These are phyloP conservation scores for Starmerella stellata DNA, from an alignment of 805 yeast genomes.

Conservation along the genomic window DNA sequence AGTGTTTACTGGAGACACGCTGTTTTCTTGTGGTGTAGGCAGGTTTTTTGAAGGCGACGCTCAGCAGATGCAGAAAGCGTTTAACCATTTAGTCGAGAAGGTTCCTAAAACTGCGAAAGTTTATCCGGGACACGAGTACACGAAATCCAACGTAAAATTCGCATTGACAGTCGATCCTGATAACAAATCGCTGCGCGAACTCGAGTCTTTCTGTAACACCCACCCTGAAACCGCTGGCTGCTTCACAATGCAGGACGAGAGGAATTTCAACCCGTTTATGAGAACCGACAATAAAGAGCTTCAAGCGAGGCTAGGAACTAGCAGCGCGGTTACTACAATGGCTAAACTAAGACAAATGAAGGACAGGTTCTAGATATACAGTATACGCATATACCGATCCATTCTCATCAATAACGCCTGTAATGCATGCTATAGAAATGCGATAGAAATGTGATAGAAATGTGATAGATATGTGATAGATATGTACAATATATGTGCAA, in stretches of 20 bases:
- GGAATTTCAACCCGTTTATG: constrained; percentile 77
- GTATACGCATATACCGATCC: background rate
- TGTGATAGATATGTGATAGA: background rate
- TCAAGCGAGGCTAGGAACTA: constrained; percentile 37
- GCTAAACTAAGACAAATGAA: constrained; percentile 56
- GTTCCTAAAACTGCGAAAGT: constrained; percentile 57
- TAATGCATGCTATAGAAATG: background rate
- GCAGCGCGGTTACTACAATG: constrained; percentile 44
- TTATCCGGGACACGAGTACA: constrained; percentile 94
- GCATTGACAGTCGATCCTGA: constrained; percentile 42
- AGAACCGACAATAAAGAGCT: constrained; percentile 49
- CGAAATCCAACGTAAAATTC: constrained; percentile 61
- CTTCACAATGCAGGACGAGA: constrained; percentile 71
- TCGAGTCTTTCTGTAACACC: constrained; percentile 33
- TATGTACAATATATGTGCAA: background rate
- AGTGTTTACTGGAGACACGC: constrained; percentile 89
- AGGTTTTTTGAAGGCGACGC: constrained; percentile 88
- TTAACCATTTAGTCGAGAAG: constrained; percentile 35
- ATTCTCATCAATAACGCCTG: background rate
- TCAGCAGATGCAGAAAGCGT: constrained; percentile 54
- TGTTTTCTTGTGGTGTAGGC: constrained; percentile 90
- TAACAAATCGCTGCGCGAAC: constrained; percentile 32
- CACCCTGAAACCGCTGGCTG: constrained; percentile 69
- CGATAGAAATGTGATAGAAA: background rate
- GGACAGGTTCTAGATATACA: constrained; percentile 31